Conservation (phyloP, 2,329 filamentous ascomycete genomes). For the Ceratocystis cubensis region DNA sequence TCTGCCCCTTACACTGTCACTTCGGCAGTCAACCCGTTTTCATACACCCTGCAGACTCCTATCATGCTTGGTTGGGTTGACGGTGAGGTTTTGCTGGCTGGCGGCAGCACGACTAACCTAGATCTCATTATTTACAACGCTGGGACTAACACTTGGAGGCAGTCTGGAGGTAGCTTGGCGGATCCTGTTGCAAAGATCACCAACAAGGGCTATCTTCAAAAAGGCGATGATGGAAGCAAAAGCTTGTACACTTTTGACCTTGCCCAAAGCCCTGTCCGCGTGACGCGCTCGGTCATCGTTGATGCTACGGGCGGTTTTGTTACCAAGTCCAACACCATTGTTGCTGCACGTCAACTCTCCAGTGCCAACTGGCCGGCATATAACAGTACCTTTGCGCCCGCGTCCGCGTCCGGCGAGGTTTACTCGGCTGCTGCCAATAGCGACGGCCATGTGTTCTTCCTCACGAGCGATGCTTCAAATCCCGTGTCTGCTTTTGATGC, state of each 20-base stretch:
- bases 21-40: slow-evolving; percentile 20
- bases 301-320: slow-evolving; percentile 45
- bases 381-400: slow-evolving; percentile 61
- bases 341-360: slow-evolving; percentile 36
- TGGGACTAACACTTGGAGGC: slow-evolving; percentile 46
- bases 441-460: slow-evolving; percentile 58
- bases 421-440: slow-evolving; percentile 59
- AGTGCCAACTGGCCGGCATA: slow-evolving; percentile 62
- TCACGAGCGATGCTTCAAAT: slow-evolving; percentile 57
- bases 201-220: slow-evolving; percentile 52
- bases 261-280: slow-evolving; percentile 57
- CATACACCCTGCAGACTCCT: slow-evolving; percentile 33
- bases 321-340: slow-evolving; percentile 33
- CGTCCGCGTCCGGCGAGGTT: slow-evolving; percentile 43
- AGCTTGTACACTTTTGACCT: slow-evolving; percentile 69
- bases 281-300: slow-evolving; percentile 56
- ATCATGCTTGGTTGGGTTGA: slow-evolving; percentile 64
- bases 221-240: slow-evolving; percentile 63
- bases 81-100: slow-evolving; percentile 58
- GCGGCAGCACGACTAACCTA: slow-evolving; percentile 49
- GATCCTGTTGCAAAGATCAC: slow-evolving; percentile 47
- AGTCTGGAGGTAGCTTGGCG: slow-evolving; percentile 52
- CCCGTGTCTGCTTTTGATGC: slow-evolving; percentile 68
- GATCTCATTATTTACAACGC: slow-evolving; percentile 61
- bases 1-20: slow-evolving; percentile 52